These are phyloP conservation scores for Emergomyces pasteurianus DNA, from an alignment of 2,329 filamentous ascomycete genomes.

Conservation along the genomic window DNA sequence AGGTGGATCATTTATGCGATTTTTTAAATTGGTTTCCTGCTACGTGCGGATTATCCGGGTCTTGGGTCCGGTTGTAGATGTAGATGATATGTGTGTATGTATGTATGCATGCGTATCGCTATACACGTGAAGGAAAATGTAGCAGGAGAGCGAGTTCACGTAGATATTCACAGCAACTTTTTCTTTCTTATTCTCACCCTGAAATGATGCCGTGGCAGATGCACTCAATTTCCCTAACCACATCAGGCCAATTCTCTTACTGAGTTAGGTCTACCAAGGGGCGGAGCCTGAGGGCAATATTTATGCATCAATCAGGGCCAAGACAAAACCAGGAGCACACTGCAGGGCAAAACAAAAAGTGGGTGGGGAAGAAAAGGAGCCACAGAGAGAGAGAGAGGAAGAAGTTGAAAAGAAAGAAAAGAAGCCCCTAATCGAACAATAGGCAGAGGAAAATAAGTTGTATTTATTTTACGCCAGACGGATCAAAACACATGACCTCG, in stretches of 20 bases:
- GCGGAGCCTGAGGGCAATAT: no score
- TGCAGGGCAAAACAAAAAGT: no score
- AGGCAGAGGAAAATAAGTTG: conserved; percentile 1
- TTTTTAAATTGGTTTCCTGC: background rate
- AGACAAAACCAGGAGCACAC: background rate
- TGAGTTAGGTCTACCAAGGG: no score
- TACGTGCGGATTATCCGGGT: background rate
- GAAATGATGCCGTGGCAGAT: background rate
- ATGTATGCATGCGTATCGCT: no score
- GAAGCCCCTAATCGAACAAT: background rate
- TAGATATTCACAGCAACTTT: background rate
- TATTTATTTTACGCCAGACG: conserved; percentile 2
- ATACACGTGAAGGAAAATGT: background rate
- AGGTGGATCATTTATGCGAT: no score
- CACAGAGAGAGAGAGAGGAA: conserved; percentile 1
- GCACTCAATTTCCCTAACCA: no score
- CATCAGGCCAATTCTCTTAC: no score
- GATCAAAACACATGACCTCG: conserved; percentile 1
- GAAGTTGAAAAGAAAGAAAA: background rate
- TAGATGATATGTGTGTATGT: background rate
- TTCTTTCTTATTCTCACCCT: background rate
- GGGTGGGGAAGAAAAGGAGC: background rate
- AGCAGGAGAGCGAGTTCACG: background rate
- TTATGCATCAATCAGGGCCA: no score
- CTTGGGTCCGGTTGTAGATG: background rate